Evolutionary conservation across 495 filamentous ascomycete species (phyloP).

Genomic region (Chlorociboria aeruginascens): DNA sequence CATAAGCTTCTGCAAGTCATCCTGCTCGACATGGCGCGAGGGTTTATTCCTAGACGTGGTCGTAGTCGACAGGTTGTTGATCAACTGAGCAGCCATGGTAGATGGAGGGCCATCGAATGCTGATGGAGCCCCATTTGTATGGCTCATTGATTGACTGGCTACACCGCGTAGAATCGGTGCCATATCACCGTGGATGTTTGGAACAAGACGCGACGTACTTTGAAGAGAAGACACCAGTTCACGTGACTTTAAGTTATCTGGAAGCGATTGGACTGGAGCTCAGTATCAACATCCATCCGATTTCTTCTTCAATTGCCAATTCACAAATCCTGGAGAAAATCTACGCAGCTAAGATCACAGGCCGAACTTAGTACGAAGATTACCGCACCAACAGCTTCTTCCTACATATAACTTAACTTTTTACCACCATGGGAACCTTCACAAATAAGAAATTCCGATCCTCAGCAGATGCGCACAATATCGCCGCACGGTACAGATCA

Average conservation of each 20-base stretch:
- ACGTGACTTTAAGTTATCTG: slow-evolving; percentile 10
- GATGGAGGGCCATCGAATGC: slow-evolving; percentile 40
- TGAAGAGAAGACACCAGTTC: neutral
- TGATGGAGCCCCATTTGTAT: neutral
- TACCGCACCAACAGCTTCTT: no score
- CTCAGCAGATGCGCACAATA: slow-evolving; percentile 42
- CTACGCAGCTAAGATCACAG: no score
- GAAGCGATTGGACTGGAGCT: neutral
- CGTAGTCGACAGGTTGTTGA: slow-evolving; percentile 34
- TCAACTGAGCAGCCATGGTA: slow-evolving; percentile 57
- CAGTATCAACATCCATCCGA: neutral
- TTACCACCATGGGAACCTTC: slow-evolving; percentile 56
- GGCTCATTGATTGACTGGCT: slow-evolving; percentile 4
- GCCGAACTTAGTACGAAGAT: no score
- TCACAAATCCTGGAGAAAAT: no score
- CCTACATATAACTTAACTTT: neutral
- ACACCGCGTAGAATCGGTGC: slow-evolving; percentile 24
- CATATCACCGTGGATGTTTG: slow-evolving; percentile 15
- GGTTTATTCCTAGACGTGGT: slow-evolving; percentile 13
- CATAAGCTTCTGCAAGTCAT: slow-evolving; percentile 48
- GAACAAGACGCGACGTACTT: neutral
- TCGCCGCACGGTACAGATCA: slow-evolving; percentile 66
- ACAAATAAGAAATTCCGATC: slow-evolving; percentile 59
- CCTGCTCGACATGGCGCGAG: slow-evolving; percentile 22
- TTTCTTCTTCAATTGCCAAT: neutral